Conservation (phyloP, 257 asterid species). For the Solanum arcanum region DNA sequence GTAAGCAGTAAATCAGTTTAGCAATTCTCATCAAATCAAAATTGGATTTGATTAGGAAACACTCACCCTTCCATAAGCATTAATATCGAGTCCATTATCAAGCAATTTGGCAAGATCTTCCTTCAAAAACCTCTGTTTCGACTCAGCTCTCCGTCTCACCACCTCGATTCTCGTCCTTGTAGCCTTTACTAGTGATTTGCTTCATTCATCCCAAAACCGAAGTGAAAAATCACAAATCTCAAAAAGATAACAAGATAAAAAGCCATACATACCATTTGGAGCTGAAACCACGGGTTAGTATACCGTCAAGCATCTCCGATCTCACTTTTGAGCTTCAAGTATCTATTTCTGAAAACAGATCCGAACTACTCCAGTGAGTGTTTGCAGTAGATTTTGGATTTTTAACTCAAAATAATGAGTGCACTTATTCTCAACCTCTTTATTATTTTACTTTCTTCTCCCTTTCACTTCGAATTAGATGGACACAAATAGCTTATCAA, state of each 20-base stretch:
- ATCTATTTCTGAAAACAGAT: background rate
- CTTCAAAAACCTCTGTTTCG: slow-evolving; percentile 79
- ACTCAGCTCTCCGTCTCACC: slow-evolving; percentile 71
- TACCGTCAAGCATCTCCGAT: slow-evolving; percentile 81
- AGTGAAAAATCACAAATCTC: background rate
- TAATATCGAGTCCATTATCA: slow-evolving; percentile 74
- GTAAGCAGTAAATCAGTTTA: background rate
- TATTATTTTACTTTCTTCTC: background rate
- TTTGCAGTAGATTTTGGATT: background rate
- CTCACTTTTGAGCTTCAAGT: background rate
- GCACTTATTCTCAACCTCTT: background rate
- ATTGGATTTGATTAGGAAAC: background rate
- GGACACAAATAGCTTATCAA: background rate
- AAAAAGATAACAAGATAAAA: background rate
- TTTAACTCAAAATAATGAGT: background rate
- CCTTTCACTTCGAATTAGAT: background rate
- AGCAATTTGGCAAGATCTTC: slow-evolving; percentile 93
- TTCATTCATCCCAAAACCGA: slow-evolving; percentile 14
- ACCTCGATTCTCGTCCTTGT: slow-evolving; percentile 66
- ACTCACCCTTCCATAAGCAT: slow-evolving; percentile 80
- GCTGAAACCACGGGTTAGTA: slow-evolving; percentile 71
- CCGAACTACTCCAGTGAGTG: background rate
- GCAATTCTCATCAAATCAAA: background rate
- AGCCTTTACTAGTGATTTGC: slow-evolving; percentile 66
- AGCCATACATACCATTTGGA: slow-evolving; percentile 76